phyloP scores from a whole-genome alignment of 768 basidiomycete genomes.

The Collybia sordida region DNA sequence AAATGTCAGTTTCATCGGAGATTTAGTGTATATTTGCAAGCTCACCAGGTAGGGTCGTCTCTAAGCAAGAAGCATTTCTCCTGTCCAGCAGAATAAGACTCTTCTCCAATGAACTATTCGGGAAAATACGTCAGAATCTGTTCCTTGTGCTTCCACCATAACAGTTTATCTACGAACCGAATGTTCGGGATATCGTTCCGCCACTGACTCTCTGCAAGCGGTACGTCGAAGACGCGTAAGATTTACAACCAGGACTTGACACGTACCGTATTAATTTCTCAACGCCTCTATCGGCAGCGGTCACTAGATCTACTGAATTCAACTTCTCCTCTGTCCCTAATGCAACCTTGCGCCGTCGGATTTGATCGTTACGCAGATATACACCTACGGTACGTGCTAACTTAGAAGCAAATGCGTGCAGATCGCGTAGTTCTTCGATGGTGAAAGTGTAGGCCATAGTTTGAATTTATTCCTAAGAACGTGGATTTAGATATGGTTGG shows the following conservation, averaged over 20 bases:
- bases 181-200: neutral
- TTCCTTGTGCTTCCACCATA: too few species aligned
- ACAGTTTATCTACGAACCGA: neutral
- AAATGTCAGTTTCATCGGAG: neutral
- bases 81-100: constrained; percentile 23
- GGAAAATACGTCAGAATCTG: neutral
- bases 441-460: constrained; percentile 13
- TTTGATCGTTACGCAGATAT: constrained; percentile 18
- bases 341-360: constrained; percentile 15
- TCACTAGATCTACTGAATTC: constrained; percentile 24
- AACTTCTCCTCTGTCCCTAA: constrained; percentile 19
- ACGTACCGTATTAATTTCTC: constrained; percentile 20
- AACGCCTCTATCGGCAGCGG: constrained; percentile 19
- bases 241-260: too few species aligned
- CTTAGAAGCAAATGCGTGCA: constrained; percentile 16
- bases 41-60: constrained; percentile 19
- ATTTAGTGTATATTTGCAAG: neutral
- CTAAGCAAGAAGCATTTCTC: constrained; percentile 21
- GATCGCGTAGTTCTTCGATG: constrained; percentile 10
- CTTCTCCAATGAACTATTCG: constrained; percentile 22
- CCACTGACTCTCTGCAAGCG: neutral
- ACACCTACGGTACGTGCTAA: constrained; percentile 17
- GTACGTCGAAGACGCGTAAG: neutral
- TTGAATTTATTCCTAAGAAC: too few species aligned
- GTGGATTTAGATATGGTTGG: too few species aligned